These are phyloP conservation scores for Rhodofomes roseus DNA, from an alignment of 1,284 basidiomycete species.

Conservation along the genomic window DNA sequence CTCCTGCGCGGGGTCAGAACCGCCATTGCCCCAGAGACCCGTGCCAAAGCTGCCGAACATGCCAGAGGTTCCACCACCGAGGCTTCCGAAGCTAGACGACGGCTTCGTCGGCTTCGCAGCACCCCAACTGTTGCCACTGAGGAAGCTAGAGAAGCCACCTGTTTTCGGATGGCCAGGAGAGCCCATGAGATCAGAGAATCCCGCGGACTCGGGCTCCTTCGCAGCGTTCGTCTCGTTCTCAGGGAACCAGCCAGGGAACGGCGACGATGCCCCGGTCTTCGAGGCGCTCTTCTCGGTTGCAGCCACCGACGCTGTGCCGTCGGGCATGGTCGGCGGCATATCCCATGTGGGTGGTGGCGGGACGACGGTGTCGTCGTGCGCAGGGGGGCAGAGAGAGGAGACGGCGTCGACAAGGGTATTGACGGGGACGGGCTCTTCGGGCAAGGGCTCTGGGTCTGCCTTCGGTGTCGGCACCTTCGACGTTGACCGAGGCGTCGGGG, in stretches of 20 bases:
- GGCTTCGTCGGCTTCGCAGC: slow-evolving; percentile 6
- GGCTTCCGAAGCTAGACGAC: slow-evolving; percentile 5
- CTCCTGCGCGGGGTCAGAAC: background rate
- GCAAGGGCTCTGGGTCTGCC: slow-evolving; percentile 12
- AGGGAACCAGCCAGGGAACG: background rate
- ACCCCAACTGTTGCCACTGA: slow-evolving; percentile 14
- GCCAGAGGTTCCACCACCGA: background rate
- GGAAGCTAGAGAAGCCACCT: slow-evolving; percentile 22
- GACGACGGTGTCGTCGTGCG: slow-evolving; percentile 2
- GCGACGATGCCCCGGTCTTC: background rate
- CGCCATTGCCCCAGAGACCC: slow-evolving; percentile 8
- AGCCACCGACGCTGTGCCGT: background rate
- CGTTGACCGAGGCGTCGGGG: slow-evolving; percentile 15
- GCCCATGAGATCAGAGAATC: slow-evolving; percentile 14
- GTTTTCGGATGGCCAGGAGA: slow-evolving; percentile 12
- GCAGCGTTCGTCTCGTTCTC: background rate
- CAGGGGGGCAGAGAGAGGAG: background rate
- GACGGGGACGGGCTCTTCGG: slow-evolving; percentile 2
- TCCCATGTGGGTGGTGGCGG: slow-evolving; percentile 3
- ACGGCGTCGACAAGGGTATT: background rate
- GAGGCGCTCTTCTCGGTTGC: background rate
- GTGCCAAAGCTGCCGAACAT: slow-evolving; percentile 8
- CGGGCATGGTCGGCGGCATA: background rate
- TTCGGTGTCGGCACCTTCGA: slow-evolving; percentile 15
- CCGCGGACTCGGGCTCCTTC: slow-evolving; percentile 4